Base-by-base conservation (phyloP, 768 basidiomycete species). In the Auricularia sp. region DNA sequence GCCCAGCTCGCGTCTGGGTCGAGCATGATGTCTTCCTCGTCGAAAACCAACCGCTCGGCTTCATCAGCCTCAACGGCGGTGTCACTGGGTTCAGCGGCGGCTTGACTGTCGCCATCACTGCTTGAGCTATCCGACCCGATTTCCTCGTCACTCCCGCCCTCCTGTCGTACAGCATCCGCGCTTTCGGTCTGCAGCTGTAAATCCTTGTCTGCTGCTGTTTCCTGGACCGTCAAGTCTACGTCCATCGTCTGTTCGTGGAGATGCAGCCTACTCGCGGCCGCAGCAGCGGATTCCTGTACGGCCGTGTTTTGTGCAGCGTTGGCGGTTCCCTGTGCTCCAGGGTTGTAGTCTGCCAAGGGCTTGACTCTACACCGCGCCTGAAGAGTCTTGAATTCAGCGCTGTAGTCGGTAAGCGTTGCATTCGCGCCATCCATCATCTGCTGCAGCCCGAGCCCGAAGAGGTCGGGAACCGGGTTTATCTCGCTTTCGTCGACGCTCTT, bases 331-430 rank as follows among this genome's bases (percentile, higher is more conserved):
- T 6, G 47, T 8, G 47, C 16, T 51, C 1, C 47, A 3, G 47
- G 16, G 47, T 3, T 5, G 16, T 51, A 16, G 2, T 16, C 16
- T 16, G 1, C 16, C 21, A 21, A 24, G 3, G 67, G 68, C 10
- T 8, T 21, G 2, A 68, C 61, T 3, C 56, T 62, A 3, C 67
- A 62, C 1, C 71, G 67, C 24, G 56, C 47, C 39, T 70, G 71
- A 5, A 73, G 66, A 3, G 62, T 61, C 2, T 14, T 0, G 37
- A 76, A 71, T 3, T 63, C 62, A 7, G 61, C 29, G 64, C 75
- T 77, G 67, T 70, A 76, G 7, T 76, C 73, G 0, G 24, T 0
- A 0, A 77, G 62, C 0, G 73, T 51, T 2, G 47, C 47, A 16
- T 18, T 51, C 3, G 7, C 16, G 3, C 47, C 47, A 3, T 51